Base-by-base conservation (phyloP, 2,329 filamentous ascomycete genomes). In the Cercospora janseana region DNA sequence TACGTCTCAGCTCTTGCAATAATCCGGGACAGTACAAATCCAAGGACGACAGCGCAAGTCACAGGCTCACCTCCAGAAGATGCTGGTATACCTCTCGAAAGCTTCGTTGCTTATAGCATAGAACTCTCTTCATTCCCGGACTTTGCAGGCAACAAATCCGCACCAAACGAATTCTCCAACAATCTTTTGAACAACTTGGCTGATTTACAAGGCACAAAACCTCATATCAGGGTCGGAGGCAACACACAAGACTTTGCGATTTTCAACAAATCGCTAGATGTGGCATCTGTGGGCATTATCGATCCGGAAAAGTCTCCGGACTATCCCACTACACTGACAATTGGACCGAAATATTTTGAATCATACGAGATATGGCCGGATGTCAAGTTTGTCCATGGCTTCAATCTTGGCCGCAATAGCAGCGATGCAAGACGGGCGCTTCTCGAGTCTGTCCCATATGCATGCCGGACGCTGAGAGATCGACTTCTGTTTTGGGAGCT, bases 241-340 rank as follows among this genome's bases (percentile, higher is more conserved):
- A 85, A 84, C 59, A 84, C 82, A 0, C 82, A 85, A 58, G 81
- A 85, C 67, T 82, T 79, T 56, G 79, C 80, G 4, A 70, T 85
- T 28, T 85, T 80, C 65, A 75, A 84, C 55, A 67, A 73, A 1
- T 74, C 72, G 3, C 74, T 82, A 4, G 63, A 71, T 1, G 68
- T 70, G 5, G 77, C 77, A 4, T 69, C 78, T 7, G 72, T 80
- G 42, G 80, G 80, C 23, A 79, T 73, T 2, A 69, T 77, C 44
- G 71, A 81, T 48, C 70, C 72, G 1, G 62, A 65, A 1, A 70
- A 74, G 16, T 81, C 80, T 0, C 53, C 66, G 0, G 81, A 85
- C 64, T 85, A 84, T 55, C 81, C 82, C 1, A 80, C 76, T 4
- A 81, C 75, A 4, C 71, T 85, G 16, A 75, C 72, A 57, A 81